Evolutionary conservation across 73 alveolate genomes (phyloP), one percentile per base, ranked within the genome.

Genomic region (Paramecium biaurelia): DNA sequence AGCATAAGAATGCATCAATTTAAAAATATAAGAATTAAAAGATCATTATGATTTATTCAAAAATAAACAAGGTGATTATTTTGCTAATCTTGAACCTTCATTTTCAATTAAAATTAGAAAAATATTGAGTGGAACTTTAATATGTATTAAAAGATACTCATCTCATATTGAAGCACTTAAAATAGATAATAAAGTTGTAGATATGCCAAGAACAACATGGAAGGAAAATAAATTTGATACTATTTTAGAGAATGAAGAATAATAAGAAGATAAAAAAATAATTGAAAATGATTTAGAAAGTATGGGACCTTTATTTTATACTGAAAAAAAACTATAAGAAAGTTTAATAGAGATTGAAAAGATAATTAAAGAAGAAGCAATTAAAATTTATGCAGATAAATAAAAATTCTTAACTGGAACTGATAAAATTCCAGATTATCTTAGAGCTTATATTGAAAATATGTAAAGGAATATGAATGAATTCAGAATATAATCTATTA

Each of bases 361-460:
- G 23, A 89, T 70, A 10, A 89, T 82, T 15, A 89, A 70, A 43
- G 85, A 45, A 8, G 94, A 89, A 45, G 76, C 94, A 23, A 12
- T 58, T 23, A 89, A 89, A 59, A 89, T 89, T 14, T 89, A 89
- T 42, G 90, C 87, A 18, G 94, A 89, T 45, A 89, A 89, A 38
- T 32, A 57, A 32, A 89, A 89, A 14, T 89, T 89, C 67, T 21
- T 89, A 10, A 89, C 94, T 37, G 94, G 94, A 37, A 35, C 94
- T 23, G 94, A 89, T 45, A 89, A 89, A 70, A 70, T 76, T 45
- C 94, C 94, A 12, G 94, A 89, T 72, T 89, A 89, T 38, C 84
- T 89, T 7, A 89, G 94, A 28, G 74, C 68, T 10, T 89, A 89
- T 23, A 89, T 89, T 12, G 85, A 89, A 30, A 89, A 89, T 24